Percentiles rank a stretch among this genome's conserved stretches.
Evolutionary conservation across 2,329 filamentous ascomycete species (phyloP).

Genomic region (Zopfia rhizophila): DNA sequence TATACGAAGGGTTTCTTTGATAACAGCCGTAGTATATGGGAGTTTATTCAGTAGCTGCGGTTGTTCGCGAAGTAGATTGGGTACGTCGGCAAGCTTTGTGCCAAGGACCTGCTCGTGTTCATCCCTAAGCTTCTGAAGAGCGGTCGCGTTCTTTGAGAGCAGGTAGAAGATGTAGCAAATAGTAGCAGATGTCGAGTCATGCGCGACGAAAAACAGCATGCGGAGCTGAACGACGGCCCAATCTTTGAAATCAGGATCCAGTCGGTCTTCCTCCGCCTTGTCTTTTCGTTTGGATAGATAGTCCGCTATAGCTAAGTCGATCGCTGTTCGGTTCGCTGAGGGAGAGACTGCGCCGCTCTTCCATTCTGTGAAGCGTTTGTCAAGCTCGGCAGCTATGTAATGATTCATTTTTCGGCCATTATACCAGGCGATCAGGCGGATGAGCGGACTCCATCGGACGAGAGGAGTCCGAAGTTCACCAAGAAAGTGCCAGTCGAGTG

Average conservation of each 20-base stretch:
- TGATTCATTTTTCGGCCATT: constrained; percentile 24
- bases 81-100: constrained; percentile 5
- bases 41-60: constrained; percentile 38
- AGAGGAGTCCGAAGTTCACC: constrained; percentile 9
- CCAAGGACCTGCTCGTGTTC: constrained; percentile 39
- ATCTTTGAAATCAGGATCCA: constrained; percentile 18
- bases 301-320: constrained; percentile 10
- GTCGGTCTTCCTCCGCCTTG: too few relatives aligned
- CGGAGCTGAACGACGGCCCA: constrained; percentile 31
- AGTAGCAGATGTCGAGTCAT: constrained; percentile 34
- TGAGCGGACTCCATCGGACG: constrained; percentile 12
- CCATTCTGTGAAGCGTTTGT: constrained; percentile 24
- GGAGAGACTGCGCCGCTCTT: constrained; percentile 1
- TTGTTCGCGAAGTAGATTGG: constrained; percentile 19
- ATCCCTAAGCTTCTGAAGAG: constrained; percentile 26
- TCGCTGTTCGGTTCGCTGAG: constrained; percentile 1
- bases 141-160: constrained; percentile 28
- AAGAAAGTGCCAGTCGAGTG: constrained; percentile 17
- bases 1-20: constrained; percentile 45
- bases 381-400: constrained; percentile 25
- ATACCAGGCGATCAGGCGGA: constrained; percentile 16
- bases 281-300: constrained; percentile 18
- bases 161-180: constrained; percentile 33
- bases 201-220: constrained; percentile 36
- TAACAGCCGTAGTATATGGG: constrained; percentile 37